A percentile compares a stretch with the other conserved stretches of the same genome.
These are phyloP conservation scores for Psilocybe subaeruginosa DNA, from an alignment of 768 basidiomycete genomes.

Conservation along the genomic window DNA sequence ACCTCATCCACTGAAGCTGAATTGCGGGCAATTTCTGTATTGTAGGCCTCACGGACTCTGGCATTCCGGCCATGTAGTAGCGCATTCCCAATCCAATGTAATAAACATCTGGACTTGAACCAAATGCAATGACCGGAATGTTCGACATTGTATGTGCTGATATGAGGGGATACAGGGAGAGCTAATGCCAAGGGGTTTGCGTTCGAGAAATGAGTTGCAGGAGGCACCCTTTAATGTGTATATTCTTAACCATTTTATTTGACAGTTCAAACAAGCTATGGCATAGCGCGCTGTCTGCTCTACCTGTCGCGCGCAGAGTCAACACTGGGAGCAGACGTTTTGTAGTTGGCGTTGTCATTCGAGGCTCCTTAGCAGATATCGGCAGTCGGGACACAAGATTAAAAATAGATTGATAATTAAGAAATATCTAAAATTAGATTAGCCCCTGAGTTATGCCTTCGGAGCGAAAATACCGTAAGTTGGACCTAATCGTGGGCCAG, in stretches of 20 bases:
- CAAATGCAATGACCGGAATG: slow-evolving; percentile 4
- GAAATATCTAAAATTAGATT: too few species aligned
- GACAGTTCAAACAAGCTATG: background rate
- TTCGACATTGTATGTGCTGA: background rate
- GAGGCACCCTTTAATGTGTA: too few species aligned
- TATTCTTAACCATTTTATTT: background rate
- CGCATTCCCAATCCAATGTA: slow-evolving; percentile 5
- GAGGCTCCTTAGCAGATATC: too few species aligned
- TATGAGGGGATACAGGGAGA: background rate
- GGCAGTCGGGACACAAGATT: too few species aligned
- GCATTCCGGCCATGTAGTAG: slow-evolving; percentile 1
- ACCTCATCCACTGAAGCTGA: slow-evolving; percentile 4
- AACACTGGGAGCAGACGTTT: background rate
- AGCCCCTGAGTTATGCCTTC: too few species aligned
- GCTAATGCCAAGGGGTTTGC: too few species aligned
- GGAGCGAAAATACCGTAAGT: too few species aligned
- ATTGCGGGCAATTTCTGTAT: slow-evolving; percentile 1
- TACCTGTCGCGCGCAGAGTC: background rate
- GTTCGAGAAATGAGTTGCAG: too few species aligned
- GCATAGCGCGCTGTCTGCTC: background rate
- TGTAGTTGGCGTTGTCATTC: too few species aligned
- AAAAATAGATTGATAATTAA: too few species aligned
- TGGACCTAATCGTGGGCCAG: too few species aligned
- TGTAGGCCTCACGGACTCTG: background rate
- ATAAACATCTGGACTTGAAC: slow-evolving; percentile 1